phyloP scores from a whole-genome alignment of 1,139 yeast genomes.

The Nakaseomyces nivariensis region DNA sequence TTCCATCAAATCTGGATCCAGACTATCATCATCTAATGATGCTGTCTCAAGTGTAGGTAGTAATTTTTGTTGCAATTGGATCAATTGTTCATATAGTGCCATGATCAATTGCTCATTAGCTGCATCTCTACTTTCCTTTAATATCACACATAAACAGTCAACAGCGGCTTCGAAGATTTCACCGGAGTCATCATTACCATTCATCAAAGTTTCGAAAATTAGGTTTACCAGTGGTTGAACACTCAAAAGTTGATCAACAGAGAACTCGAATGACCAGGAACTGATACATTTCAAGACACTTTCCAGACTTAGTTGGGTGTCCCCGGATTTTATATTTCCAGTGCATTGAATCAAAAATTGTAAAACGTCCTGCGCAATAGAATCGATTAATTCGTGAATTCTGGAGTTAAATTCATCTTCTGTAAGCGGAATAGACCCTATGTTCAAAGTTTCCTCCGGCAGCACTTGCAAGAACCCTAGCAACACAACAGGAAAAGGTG shows the following conservation, averaged over 20 bases:
- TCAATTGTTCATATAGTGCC: slow-evolving; percentile 58
- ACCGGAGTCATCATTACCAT: slow-evolving; percentile 32
- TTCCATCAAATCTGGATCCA: slow-evolving; percentile 47
- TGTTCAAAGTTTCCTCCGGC: slow-evolving; percentile 84
- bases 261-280: slow-evolving; percentile 85
- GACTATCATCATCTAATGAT: slow-evolving; percentile 14
- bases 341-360: slow-evolving; percentile 42
- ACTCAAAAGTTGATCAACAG: slow-evolving; percentile 54
- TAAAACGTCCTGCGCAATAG: slow-evolving; percentile 63
- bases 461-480: slow-evolving; percentile 75
- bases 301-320: slow-evolving; percentile 15
- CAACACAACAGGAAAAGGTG: slow-evolving; percentile 35
- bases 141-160: slow-evolving; percentile 71
- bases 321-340: slow-evolving; percentile 32
- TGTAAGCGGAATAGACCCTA: slow-evolving; percentile 65
- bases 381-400: slow-evolving; percentile 49
- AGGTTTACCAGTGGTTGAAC: slow-evolving; percentile 55
- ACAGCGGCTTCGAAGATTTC: slow-evolving; percentile 77
- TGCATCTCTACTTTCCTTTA: slow-evolving; percentile 74
- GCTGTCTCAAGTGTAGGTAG: slow-evolving; percentile 15
- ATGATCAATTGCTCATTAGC: slow-evolving; percentile 51
- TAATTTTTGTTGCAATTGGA: slow-evolving; percentile 37
- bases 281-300: slow-evolving; percentile 62
- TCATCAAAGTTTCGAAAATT: slow-evolving; percentile 55
- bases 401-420: slow-evolving; percentile 70